phyloP scores from a whole-genome alignment of 2,329 filamentous ascomycete genomes.

The Aspergillus aculeatus region DNA sequence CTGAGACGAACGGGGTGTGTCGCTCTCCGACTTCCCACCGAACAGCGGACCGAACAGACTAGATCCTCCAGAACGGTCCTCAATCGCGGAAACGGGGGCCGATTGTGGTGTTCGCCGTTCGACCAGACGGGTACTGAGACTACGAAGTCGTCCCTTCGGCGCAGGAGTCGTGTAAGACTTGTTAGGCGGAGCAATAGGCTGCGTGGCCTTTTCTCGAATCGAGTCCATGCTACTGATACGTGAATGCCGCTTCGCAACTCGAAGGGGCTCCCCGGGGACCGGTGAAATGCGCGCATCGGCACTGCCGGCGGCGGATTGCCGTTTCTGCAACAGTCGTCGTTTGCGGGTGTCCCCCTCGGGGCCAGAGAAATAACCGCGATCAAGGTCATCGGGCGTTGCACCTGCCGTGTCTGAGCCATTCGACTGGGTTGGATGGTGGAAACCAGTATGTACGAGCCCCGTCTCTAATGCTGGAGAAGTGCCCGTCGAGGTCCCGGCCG shows the following conservation, averaged over 20 bases:
- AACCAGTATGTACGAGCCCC: background rate
- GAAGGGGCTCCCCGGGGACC: constrained; percentile 70
- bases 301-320: constrained; percentile 44
- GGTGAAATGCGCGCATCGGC: constrained; percentile 69
- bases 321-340: constrained; percentile 79
- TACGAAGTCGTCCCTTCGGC: constrained; percentile 54
- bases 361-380: constrained; percentile 91
- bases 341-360: constrained; percentile 75
- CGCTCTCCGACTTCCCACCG: constrained; percentile 47
- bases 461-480: constrained; percentile 16
- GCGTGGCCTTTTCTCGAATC: constrained; percentile 54
- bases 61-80: constrained; percentile 48
- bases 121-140: constrained; percentile 58
- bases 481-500: constrained; percentile 28
- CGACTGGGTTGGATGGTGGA: constrained; percentile 11
- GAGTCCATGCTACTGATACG: constrained; percentile 79
- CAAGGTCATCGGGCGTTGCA: constrained; percentile 57
- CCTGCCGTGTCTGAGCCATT: constrained; percentile 35
- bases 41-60: constrained; percentile 50
- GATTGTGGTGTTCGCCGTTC: constrained; percentile 43
- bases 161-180: constrained; percentile 66
- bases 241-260: constrained; percentile 70
- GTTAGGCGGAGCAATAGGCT: constrained; percentile 54
- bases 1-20: constrained; percentile 51
- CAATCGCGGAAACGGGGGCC: constrained; percentile 58